These are phyloP conservation scores for Epichloe typhina DNA, from an alignment of 2,329 filamentous ascomycete genomes.

Conservation along the genomic window DNA sequence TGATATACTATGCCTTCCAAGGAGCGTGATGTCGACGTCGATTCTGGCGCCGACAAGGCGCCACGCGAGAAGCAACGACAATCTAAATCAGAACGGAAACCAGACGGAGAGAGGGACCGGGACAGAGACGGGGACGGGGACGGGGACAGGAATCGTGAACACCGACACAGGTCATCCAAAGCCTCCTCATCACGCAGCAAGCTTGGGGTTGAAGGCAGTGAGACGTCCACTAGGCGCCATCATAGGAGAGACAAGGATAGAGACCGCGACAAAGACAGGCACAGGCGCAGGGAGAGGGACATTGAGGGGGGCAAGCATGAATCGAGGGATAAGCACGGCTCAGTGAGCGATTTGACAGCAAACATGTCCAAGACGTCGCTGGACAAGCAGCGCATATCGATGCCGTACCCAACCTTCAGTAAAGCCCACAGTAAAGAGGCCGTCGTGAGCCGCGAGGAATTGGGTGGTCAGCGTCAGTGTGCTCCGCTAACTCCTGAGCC, in stretches of 20 bases:
- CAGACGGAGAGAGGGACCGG: conserved; percentile 6
- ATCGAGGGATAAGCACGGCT: conserved; percentile 16
- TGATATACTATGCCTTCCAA: conserved; percentile 27
- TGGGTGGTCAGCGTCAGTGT: conserved; percentile 18
- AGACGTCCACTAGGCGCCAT: conserved; percentile 22
- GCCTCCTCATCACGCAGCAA: conserved; percentile 30
- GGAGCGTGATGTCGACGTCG: conserved; percentile 27
- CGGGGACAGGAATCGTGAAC: conserved; percentile 13
- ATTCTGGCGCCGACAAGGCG: conserved; percentile 21
- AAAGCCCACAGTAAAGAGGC: conserved; percentile 87
- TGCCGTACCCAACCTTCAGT: conserved; percentile 73
- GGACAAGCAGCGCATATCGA: conserved; percentile 33
- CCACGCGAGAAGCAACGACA: conserved; percentile 27
- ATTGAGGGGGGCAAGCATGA: conserved; percentile 23
- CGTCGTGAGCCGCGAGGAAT: conserved; percentile 49
- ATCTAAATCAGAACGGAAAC: conserved; percentile 26
- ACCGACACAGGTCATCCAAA: conserved; percentile 26
- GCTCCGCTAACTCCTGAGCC: conserved; percentile 55
- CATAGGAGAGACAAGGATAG: conserved; percentile 17
- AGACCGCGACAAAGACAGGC: conserved; percentile 18
- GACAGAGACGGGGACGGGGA: conserved; percentile 18
- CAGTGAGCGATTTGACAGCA: conserved; percentile 36
- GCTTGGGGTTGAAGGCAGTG: conserved; percentile 25
- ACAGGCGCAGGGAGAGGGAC: conserved; percentile 23
- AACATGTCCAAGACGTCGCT: conserved; percentile 27